Conservation (phyloP, 441 rosid species). For the Theobroma grandiflorum region DNA sequence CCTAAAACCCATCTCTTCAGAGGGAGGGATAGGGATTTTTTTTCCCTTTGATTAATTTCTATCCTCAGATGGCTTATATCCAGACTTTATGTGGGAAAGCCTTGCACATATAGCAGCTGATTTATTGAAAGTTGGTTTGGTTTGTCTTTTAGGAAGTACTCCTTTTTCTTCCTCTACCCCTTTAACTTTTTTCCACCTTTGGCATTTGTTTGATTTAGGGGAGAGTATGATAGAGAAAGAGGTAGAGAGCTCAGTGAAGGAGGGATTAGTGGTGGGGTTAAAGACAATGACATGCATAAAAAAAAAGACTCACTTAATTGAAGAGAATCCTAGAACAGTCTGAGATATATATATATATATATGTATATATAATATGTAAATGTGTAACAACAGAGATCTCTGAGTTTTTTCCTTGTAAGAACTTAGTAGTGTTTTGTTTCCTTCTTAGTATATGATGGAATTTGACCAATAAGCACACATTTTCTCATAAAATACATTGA, state of each 20-base stretch:
- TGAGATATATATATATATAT: conserved; percentile 22
- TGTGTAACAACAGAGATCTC: not conserved
- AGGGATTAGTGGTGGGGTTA: conserved; percentile 69
- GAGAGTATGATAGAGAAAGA: conserved; percentile 15
- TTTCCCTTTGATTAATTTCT: conserved; percentile 22
- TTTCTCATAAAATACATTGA: conserved; percentile 40
- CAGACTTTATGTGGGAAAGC: conserved; percentile 58
- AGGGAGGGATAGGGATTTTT: not conserved
- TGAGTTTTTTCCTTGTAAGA: not conserved
- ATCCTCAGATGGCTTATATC: conserved; percentile 43
- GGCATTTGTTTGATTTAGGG: conserved; percentile 39
- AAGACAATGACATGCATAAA: conserved; percentile 55
- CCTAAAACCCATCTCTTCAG: conserved; percentile 58
- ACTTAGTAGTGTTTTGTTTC: not conserved
- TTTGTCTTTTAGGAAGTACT: conserved; percentile 60
- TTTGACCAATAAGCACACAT: conserved; percentile 47
- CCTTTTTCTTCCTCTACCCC: conserved; percentile 33
- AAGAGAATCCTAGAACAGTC: conserved; percentile 71
- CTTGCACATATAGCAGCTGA: conserved; percentile 57
- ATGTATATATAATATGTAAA: not conserved
- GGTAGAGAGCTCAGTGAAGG: conserved; percentile 25
- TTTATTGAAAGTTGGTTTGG: conserved; percentile 49
- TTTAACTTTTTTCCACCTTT: conserved; percentile 33
- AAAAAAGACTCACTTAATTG: conserved; percentile 36
- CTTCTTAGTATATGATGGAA: conserved; percentile 38